These are phyloP conservation scores for Penicillium thymicola DNA, from an alignment of 2,329 filamentous ascomycete genomes.

Conservation along the genomic window DNA sequence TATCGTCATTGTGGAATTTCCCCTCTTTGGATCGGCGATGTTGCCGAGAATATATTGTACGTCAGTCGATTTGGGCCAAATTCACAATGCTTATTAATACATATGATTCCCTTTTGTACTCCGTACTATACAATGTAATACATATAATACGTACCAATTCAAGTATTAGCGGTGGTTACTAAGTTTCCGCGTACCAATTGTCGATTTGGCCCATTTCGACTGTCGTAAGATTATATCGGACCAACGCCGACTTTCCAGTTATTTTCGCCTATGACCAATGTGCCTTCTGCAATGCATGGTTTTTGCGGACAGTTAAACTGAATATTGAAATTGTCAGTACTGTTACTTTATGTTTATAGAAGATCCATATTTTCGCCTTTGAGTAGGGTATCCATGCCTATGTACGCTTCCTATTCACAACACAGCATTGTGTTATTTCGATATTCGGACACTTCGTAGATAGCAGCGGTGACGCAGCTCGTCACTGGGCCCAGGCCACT, in stretches of 20 bases:
- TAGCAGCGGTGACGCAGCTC: not conserved
- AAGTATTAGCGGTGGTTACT: no score
- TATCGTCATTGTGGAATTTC: not conserved
- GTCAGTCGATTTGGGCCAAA: no score
- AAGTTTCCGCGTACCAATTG: no score
- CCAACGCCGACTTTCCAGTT: not conserved
- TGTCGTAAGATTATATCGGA: not conserved
- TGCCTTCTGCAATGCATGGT: not conserved
- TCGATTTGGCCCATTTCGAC: no score
- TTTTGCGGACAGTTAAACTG: not conserved
- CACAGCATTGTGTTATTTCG: not conserved
- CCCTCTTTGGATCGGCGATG: not conserved
- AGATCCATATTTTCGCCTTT: not conserved
- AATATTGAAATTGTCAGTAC: not conserved
- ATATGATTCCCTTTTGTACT: no score
- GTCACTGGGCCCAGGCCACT: not conserved
- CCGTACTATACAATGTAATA: no score
- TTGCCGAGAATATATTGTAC: not conserved
- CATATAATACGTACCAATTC: no score
- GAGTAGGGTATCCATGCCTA: not conserved
- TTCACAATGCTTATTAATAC: no score
- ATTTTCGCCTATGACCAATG: not conserved
- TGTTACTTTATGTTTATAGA: not conserved
- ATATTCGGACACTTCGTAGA: not conserved
- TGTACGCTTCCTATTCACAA: not conserved